Conservation (phyloP, 345 rosid genomes). For the Eucalyptus fibrosa region DNA sequence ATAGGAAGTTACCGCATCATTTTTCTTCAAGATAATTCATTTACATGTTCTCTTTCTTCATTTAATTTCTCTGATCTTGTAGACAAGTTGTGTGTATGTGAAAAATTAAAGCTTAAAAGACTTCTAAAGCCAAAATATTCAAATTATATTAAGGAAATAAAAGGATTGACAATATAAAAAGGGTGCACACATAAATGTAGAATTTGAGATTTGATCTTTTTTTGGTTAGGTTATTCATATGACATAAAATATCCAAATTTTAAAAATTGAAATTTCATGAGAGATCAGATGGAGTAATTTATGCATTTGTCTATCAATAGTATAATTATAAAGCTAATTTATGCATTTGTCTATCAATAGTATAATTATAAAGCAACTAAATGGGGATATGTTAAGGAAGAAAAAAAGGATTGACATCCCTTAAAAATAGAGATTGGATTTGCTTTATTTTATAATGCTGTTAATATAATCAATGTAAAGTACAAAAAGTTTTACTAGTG, state of each 20-base stretch:
- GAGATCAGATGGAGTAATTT: background rate
- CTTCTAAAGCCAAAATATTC: background rate
- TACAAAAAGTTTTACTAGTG: background rate
- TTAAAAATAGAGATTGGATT: background rate
- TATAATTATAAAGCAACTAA: background rate
- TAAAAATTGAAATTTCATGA: background rate
- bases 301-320: background rate
- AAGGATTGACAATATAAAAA: background rate
- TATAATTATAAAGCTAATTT: background rate
- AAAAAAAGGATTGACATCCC: background rate
- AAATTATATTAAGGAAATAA: background rate
- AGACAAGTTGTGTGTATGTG: background rate
- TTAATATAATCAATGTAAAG: background rate
- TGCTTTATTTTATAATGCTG: background rate
- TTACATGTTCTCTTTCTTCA: background rate
- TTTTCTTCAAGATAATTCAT: background rate
- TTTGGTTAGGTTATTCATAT: background rate
- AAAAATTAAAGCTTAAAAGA: background rate
- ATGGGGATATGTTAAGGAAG: background rate
- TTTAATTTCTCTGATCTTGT: background rate
- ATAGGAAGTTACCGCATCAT: background rate
- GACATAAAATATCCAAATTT: background rate
- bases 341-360: background rate
- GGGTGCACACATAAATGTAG: background rate
- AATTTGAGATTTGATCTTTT: background rate